These are phyloP conservation scores for Coniochaeta sp. DNA, from an alignment of 2,329 filamentous ascomycete species.

Conservation along the genomic window DNA sequence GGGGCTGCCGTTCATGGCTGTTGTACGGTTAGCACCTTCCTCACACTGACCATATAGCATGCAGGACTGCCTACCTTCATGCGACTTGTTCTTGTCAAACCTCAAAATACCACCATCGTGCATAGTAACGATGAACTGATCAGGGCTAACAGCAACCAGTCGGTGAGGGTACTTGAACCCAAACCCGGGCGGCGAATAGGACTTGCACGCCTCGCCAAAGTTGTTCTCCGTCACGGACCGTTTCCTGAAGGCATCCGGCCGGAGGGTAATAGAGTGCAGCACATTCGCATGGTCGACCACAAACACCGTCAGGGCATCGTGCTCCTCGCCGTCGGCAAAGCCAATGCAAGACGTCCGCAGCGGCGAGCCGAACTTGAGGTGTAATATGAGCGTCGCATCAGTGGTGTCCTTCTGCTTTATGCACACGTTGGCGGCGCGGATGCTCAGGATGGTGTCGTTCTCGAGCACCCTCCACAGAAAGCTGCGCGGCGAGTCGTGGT, in stretches of 20 bases:
- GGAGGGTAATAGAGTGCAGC: constrained; percentile 77
- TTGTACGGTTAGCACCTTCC: neutral
- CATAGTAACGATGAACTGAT: constrained; percentile 73
- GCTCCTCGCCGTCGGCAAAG: constrained; percentile 71
- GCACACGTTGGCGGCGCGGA: constrained; percentile 76
- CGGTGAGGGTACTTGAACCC: constrained; percentile 74
- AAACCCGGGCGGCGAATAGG: constrained; percentile 65
- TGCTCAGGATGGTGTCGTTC: constrained; percentile 69
- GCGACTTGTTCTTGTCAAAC: constrained; percentile 52
- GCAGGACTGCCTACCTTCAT: constrained; percentile 33
- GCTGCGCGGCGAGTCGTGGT: constrained; percentile 69
- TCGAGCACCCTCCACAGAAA: constrained; percentile 90
- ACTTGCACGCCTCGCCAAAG: constrained; percentile 70
- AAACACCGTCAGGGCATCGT: constrained; percentile 72
- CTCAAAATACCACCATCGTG: constrained; percentile 71
- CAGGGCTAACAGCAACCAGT: constrained; percentile 64
- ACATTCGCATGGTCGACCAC: constrained; percentile 72
- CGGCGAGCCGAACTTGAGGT: constrained; percentile 67
- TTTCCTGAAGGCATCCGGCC: constrained; percentile 74
- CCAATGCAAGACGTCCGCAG: constrained; percentile 75
- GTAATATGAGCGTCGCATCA: constrained; percentile 71
- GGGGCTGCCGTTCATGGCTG: constrained; percentile 9
- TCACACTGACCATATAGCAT: neutral
- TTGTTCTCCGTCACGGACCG: constrained; percentile 63
- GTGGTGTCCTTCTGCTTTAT: constrained; percentile 52